These are phyloP conservation scores for Bremia lactucae DNA, from an alignment of 352 stramenopile genomes.

Conservation along the genomic window DNA sequence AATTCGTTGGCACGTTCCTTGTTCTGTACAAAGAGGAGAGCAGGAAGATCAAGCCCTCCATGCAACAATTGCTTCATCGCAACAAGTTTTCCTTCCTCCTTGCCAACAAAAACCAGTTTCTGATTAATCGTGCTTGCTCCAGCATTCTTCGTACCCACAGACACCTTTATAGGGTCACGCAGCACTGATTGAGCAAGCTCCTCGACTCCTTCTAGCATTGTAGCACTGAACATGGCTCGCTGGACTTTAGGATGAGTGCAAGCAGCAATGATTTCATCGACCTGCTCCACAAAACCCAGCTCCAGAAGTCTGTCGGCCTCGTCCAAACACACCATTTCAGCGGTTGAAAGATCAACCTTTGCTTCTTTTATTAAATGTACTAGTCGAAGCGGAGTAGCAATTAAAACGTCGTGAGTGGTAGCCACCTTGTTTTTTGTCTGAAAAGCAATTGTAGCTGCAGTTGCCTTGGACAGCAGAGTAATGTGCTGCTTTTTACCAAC, in stretches of 20 bases:
- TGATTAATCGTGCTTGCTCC: conserved; percentile 87
- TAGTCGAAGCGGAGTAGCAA: conserved; percentile 94
- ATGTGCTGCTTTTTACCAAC: conserved; percentile 83
- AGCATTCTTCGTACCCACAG: conserved; percentile 88
- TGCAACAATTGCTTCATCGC: conserved; percentile 90
- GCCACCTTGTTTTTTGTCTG: conserved; percentile 74
- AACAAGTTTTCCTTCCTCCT: conserved; percentile 98
- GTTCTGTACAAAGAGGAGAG: conserved; percentile 97
- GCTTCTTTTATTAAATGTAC: conserved; percentile 85
- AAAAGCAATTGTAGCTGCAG: conserved; percentile 58
- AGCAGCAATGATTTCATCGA: conserved; percentile 94
- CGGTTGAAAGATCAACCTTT: conserved; percentile 71
- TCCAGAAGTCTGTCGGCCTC: conserved; percentile 98
- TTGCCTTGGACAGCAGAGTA: conserved; percentile 89
- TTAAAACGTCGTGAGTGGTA: conserved; percentile 90
- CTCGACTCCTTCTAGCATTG: conserved; percentile 90
- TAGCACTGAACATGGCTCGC: conserved; percentile 96
- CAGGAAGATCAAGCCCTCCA: conserved; percentile 90
- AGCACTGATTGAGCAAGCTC: conserved; percentile 94
- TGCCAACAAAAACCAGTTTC: conserved; percentile 96
- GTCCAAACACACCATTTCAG: conserved; percentile 95
- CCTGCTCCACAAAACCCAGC: conserved; percentile 92
- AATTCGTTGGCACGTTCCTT: conserved; percentile 97
- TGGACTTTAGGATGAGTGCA: conserved; percentile 83
- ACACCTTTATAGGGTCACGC: conserved; percentile 91